A percentile compares a stretch with the other conserved stretches of the same genome.
These are phyloP conservation scores for Shiraia sp. DNA, from an alignment of 2,329 filamentous ascomycete genomes.

Conservation along the genomic window DNA sequence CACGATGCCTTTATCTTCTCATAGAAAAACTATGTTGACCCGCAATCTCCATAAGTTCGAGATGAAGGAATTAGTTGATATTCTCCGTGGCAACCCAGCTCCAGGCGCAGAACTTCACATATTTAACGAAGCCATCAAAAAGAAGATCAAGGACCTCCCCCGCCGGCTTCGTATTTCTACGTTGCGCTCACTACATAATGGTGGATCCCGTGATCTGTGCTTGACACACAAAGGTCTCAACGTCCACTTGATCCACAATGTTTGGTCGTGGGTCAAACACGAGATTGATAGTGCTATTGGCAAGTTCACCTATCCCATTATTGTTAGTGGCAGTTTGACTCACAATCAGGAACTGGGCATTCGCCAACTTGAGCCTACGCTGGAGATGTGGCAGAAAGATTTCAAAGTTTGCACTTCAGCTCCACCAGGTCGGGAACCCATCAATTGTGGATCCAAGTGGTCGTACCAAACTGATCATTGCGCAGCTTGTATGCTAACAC, in stretches of 20 bases:
- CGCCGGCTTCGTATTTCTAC: conserved; percentile 17
- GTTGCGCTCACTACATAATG: conserved; percentile 12
- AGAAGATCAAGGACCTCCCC: conserved; percentile 25
- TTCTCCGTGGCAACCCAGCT: conserved; percentile 18
- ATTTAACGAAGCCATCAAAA: conserved; percentile 7
- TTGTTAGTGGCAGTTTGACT: conserved; percentile 22
- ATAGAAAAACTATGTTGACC: conserved; percentile 13
- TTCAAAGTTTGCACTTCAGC: conserved; percentile 17
- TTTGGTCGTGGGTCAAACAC: conserved; percentile 26
- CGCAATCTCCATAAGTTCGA: conserved; percentile 23
- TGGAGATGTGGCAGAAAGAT: conserved; percentile 27
- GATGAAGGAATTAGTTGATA: conserved; percentile 26
- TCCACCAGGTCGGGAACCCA: conserved; percentile 20
- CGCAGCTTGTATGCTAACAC: conserved; percentile 35
- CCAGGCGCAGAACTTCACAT: not conserved
- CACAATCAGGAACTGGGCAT: conserved; percentile 14
- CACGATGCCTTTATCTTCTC: conserved; percentile 9
- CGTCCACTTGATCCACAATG: conserved; percentile 17
- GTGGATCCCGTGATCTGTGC: conserved; percentile 20
- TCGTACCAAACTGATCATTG: conserved; percentile 26
- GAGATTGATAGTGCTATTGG: conserved; percentile 31
- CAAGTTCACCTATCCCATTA: conserved; percentile 29
- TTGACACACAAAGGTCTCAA: conserved; percentile 27
- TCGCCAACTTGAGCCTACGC: conserved; percentile 35
- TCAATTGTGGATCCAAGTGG: conserved; percentile 22